These are phyloP conservation scores for Termitomyces sp. DNA, from an alignment of 768 basidiomycete genomes.

Conservation along the genomic window DNA sequence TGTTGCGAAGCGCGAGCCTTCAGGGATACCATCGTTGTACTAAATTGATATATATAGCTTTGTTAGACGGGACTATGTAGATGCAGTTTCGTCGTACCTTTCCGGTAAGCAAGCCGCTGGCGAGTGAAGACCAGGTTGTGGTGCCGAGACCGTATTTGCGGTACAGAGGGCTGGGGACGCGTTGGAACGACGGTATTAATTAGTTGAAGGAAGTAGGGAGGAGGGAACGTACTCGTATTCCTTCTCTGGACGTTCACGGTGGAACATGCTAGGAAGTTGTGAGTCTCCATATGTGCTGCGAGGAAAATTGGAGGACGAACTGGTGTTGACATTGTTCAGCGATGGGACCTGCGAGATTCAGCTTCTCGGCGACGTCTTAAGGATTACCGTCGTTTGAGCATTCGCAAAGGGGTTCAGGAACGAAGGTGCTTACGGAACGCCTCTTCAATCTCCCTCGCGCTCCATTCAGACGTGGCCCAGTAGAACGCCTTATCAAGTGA, in stretches of 20 bases:
- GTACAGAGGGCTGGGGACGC: constrained; percentile 51
- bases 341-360: constrained; percentile 67
- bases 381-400: not conserved
- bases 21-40: constrained; percentile 78
- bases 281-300: not conserved
- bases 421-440: constrained; percentile 40
- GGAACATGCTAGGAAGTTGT: constrained; percentile 55
- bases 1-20: constrained; percentile 66
- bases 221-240: constrained; percentile 57
- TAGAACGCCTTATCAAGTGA: constrained; percentile 48
- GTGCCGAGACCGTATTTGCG: constrained; percentile 65
- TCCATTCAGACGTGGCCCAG: constrained; percentile 37
- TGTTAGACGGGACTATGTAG: not conserved
- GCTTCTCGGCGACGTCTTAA: constrained; percentile 62
- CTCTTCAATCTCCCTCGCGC: constrained; percentile 58
- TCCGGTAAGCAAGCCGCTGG: constrained; percentile 74
- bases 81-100: constrained; percentile 45
- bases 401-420: not conserved
- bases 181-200: not conserved
- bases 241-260: constrained; percentile 78
- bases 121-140: constrained; percentile 74
- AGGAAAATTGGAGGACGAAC: constrained; percentile 30
- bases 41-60: constrained; percentile 11
- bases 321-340: constrained; percentile 78
- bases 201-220: not conserved